These are phyloP conservation scores for Citrus unshiu DNA, from an alignment of 345 rosid species.

Conservation along the genomic window DNA sequence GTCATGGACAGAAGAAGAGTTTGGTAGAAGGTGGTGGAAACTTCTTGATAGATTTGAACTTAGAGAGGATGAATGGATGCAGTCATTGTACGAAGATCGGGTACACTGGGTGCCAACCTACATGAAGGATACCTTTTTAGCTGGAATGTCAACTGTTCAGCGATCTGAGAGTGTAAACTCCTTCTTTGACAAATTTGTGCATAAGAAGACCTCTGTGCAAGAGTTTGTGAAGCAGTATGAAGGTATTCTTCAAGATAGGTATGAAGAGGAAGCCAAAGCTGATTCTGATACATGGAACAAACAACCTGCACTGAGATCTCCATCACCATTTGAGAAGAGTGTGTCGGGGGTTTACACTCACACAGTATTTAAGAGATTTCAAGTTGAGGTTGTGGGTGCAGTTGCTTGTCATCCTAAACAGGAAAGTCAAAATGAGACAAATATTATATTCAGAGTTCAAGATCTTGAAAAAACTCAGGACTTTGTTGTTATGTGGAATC, in stretches of 20 bases:
- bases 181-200: constrained; percentile 52
- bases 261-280: constrained; percentile 56
- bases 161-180: constrained; percentile 52
- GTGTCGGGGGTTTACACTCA: constrained; percentile 44
- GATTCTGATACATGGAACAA: constrained; percentile 55
- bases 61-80: constrained; percentile 43
- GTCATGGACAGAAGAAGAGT: constrained; percentile 56
- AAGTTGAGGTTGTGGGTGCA: constrained; percentile 51
- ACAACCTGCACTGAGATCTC: constrained; percentile 44
- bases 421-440: constrained; percentile 42
- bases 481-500: constrained; percentile 43
- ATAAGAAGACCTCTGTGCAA: constrained; percentile 50
- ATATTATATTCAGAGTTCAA: constrained; percentile 38
- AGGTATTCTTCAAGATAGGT: constrained; percentile 45
- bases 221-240: constrained; percentile 54
- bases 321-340: constrained; percentile 56
- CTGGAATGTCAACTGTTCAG: constrained; percentile 47
- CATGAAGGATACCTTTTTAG: constrained; percentile 39
- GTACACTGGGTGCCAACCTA: constrained; percentile 49
- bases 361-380: constrained; percentile 49
- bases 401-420: constrained; percentile 55
- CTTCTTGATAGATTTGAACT: constrained; percentile 48
- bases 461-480: constrained; percentile 48
- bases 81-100: constrained; percentile 48
- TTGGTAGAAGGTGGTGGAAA: constrained; percentile 53